A percentile compares a stretch with the other conserved stretches of the same genome.
These are phyloP conservation scores for Septoria petroselini DNA, from an alignment of 2,329 filamentous ascomycete genomes.

Conservation along the genomic window DNA sequence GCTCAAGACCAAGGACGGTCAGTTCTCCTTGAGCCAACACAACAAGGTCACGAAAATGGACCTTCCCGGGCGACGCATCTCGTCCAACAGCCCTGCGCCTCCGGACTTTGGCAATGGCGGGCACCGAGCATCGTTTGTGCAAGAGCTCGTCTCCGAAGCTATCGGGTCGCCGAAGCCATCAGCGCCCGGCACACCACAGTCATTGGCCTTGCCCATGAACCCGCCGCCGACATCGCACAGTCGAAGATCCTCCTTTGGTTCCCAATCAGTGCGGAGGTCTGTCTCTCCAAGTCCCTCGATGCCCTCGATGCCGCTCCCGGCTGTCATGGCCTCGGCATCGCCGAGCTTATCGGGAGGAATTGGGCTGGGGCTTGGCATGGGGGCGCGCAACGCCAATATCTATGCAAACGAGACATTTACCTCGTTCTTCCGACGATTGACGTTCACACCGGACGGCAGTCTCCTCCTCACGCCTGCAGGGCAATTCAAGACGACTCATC, in stretches of 20 bases:
- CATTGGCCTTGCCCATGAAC: conserved; percentile 89
- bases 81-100: conserved; percentile 87
- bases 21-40: conserved; percentile 77
- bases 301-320: conserved; percentile 71
- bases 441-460: conserved; percentile 93
- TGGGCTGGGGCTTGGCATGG: conserved; percentile 45
- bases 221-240: conserved; percentile 90
- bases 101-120: conserved; percentile 64
- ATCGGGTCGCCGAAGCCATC: conserved; percentile 83
- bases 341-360: conserved; percentile 67
- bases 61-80: conserved; percentile 83
- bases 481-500: conserved; percentile 81
- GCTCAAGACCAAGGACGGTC: conserved; percentile 91
- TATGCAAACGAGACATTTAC: conserved; percentile 97
- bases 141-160: conserved; percentile 53
- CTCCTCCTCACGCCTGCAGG: conserved; percentile 90
- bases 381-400: conserved; percentile 76
- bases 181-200: conserved; percentile 88
- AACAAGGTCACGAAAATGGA: conserved; percentile 88
- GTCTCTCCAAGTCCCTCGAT: conserved; percentile 75
- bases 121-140: conserved; percentile 58
- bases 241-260: conserved; percentile 86
- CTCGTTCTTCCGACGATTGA: conserved; percentile 90
- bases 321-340: conserved; percentile 91
- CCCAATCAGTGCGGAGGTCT: conserved; percentile 67